Percentiles rank a stretch among this genome's conserved stretches.
phyloP scores from a whole-genome alignment of 768 basidiomycete genomes.

The Saitozyma sp. region DNA sequence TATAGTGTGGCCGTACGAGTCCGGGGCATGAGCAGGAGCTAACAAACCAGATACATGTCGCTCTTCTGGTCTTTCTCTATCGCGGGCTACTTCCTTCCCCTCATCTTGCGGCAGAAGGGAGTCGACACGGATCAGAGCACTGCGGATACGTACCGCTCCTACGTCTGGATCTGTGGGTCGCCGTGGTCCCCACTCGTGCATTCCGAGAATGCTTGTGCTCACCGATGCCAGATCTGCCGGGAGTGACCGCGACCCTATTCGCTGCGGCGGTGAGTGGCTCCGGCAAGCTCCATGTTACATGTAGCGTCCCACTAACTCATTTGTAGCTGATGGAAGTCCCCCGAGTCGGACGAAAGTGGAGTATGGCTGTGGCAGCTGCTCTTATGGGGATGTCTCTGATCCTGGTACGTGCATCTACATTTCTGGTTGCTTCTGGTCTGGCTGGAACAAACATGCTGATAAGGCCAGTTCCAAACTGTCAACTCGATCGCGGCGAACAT shows the following conservation, averaged over 20 bases:
- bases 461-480: slow-evolving; percentile 33
- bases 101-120: slow-evolving; percentile 46
- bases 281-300: neutral
- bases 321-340: slow-evolving; percentile 32
- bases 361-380: slow-evolving; percentile 30
- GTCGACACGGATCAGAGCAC: slow-evolving; percentile 28
- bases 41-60: slow-evolving; percentile 21
- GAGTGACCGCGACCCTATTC: slow-evolving; percentile 29
- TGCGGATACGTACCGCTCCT: slow-evolving; percentile 46
- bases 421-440: neutral
- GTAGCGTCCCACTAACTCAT: neutral
- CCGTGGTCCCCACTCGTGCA: neutral
- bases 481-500: slow-evolving; percentile 28
- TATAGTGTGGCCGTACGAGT: too few relatives aligned
- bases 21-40: neutral
- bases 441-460: neutral
- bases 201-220: neutral
- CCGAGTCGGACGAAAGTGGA: slow-evolving; percentile 26
- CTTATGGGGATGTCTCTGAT: slow-evolving; percentile 35
- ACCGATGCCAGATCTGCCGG: slow-evolving; percentile 28
- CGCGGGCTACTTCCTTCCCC: slow-evolving; percentile 52
- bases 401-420: slow-evolving; percentile 10
- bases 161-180: slow-evolving; percentile 39
- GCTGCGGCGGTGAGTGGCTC: slow-evolving; percentile 18
- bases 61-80: slow-evolving; percentile 49